Evolutionary conservation across 371 early-diverging fungal species (phyloP).

Genomic region (Saksenaea vasiformis): DNA sequence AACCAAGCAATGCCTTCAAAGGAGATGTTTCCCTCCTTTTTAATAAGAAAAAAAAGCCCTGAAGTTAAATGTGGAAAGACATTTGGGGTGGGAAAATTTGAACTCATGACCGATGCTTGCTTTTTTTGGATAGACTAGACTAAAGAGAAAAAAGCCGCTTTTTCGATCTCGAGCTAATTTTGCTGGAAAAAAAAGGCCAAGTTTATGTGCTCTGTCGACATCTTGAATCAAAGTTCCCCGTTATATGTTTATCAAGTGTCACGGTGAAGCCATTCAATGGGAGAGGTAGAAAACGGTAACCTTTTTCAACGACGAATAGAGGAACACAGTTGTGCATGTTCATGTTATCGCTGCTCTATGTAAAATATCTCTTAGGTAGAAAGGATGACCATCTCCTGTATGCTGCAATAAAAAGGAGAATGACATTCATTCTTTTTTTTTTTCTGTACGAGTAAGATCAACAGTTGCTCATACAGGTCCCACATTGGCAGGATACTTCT

Average conservation of each 20-base stretch:
- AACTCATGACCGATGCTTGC: not conserved
- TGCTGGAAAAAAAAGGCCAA: not conserved
- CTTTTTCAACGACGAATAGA: not conserved
- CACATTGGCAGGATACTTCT: not conserved
- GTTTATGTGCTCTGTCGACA: not conserved
- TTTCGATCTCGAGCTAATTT: not conserved
- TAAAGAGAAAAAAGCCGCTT: not conserved
- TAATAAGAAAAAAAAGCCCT: not conserved
- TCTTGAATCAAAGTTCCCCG: not conserved
- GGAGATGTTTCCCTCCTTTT: not conserved
- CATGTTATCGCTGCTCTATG: too few relatives aligned
- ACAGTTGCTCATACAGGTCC: not conserved
- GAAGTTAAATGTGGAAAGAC: not conserved
- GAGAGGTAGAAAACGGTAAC: not conserved
- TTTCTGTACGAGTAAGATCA: too few relatives aligned
- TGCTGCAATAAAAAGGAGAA: not conserved
- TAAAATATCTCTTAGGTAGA: too few relatives aligned
- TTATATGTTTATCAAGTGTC: not conserved
- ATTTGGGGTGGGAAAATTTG: slow-evolving; percentile 4
- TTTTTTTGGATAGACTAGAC: not conserved
- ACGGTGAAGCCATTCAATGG: too few relatives aligned
- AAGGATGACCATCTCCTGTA: too few relatives aligned
- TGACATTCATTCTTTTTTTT: not conserved
- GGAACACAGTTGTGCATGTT: not conserved
- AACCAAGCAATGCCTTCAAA: not conserved